Base-by-base conservation (phyloP, 1,139 yeast species). In the Suhomyces anneliseae region DNA sequence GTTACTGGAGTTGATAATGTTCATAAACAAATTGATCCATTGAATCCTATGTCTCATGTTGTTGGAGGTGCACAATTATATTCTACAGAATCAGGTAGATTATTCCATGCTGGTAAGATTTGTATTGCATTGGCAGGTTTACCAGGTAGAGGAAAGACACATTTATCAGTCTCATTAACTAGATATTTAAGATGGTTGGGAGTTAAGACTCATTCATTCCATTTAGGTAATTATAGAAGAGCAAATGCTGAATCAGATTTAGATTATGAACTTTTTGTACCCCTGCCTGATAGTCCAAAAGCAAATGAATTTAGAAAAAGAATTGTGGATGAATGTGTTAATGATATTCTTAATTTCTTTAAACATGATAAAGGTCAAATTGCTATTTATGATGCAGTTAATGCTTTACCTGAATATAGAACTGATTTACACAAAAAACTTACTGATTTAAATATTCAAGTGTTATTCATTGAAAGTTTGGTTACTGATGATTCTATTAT, bases 91-190 rank as follows among this genome's bases (percentile, higher is more conserved):
- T 82, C 90, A 0, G 97, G 97, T 0, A 77, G 90, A 52, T 74
- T 95, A 58, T 93, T 89, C 70, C 98, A 93, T 60, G 98, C 99
- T 4, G 99, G 99, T 4, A 89, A 90, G 61, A 85, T 93, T 45
- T 83, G 96, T 60, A 86, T 93, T 49, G 90, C 87, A 9, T 76
- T 93, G 56, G 95, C 90, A 7, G 99, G 99, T 0, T 76, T 92
- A 51, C 99, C 99, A 1, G 99, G 97, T 1, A 78, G 99, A 46
- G 98, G 99, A 7, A 93, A 93, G 64, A 93, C 99, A 1, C 93
- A 92, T 63, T 77, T 92, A 49, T 87, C 97, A 7, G 98, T 92
- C 27, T 85, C 96, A 10, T 76, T 93, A 52, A 90, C 97, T 1
- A 78, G 99, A 50, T 93, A 92, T 64, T 75, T 95, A 54, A 78